Evolutionary conservation across 2,329 filamentous ascomycete species (phyloP).

Genomic region (Talaromyces sp.): DNA sequence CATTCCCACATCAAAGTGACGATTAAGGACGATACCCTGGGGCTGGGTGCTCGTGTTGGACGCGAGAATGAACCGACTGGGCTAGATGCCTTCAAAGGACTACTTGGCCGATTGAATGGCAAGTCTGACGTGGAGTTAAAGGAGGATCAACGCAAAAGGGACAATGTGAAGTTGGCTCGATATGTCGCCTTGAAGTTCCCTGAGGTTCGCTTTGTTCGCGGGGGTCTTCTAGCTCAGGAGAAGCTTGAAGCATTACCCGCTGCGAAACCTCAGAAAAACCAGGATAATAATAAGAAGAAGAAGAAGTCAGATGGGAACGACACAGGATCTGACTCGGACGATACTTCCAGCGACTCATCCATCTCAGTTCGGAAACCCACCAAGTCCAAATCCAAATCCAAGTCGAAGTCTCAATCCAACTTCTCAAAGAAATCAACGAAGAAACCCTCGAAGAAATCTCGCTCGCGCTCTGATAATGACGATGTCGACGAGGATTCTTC

Average conservation of each 20-base stretch:
- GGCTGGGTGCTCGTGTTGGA: slow-evolving; percentile 78
- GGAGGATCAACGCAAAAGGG: slow-evolving; percentile 68
- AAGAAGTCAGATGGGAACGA: slow-evolving; percentile 33
- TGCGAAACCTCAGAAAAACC: slow-evolving; percentile 52
- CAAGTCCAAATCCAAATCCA: slow-evolving; percentile 20
- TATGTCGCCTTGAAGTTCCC: slow-evolving; percentile 79
- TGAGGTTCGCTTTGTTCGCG: slow-evolving; percentile 80
- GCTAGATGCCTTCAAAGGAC: slow-evolving; percentile 80
- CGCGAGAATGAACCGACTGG: slow-evolving; percentile 77
- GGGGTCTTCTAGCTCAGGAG: slow-evolving; percentile 71
- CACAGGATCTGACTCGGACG: slow-evolving; percentile 3
- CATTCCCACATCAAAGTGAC: slow-evolving; percentile 81
- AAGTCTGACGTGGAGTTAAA: slow-evolving; percentile 74
- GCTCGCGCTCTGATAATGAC: slow-evolving; percentile 21
- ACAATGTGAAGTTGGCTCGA: slow-evolving; percentile 70
- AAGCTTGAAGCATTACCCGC: slow-evolving; percentile 47
- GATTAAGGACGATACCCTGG: slow-evolving; percentile 88
- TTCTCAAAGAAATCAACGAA: slow-evolving; percentile 1
- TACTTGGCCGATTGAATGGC: slow-evolving; percentile 87
- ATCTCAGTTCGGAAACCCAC: slow-evolving; percentile 12
- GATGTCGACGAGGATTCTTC: slow-evolving; percentile 17
- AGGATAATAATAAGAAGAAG: slow-evolving; percentile 55
- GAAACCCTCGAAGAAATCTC: slow-evolving; percentile 26
- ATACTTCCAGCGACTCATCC: slow-evolving; percentile 16
- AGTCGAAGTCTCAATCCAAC: slow-evolving; percentile 21